Evolutionary conservation across 305 asterid genomes (phyloP), one percentile per base, ranked within the genome.

Genomic region (Fraxinus floribunda): DNA sequence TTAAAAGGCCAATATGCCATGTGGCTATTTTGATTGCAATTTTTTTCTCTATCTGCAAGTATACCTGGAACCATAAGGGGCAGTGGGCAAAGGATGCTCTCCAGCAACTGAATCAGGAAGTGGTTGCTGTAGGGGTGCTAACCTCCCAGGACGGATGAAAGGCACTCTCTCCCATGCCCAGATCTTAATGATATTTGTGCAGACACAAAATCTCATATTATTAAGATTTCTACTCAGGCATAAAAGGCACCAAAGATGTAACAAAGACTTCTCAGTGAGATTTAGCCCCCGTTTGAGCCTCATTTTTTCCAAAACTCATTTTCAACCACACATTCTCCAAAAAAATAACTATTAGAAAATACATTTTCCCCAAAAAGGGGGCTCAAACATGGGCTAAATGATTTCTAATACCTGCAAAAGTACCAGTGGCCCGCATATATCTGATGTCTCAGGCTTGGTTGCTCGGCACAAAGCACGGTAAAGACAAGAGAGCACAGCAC

Each of bases 111-210:
- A 60, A 85, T 88, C 89, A 68, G 88, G 88, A 32, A 86, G 86
- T 60, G 84, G 87, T 76, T 88, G 88, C 80, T 78, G 86, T 49
- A 86, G 87, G 5, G 94, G 93, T 73, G 89, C 86, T 81, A 89
- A 84, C 84, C 90, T 89, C 79, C 93, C 94, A 39, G 93, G 92
- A 52, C 91, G 93, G 79, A 89, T 76, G 38, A 89, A 90, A 60
- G 92, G 89, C 81, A 88, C 82, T 83, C 97, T 90, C 89, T 92
- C 94, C 94, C 95, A 91, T 1, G 92, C 94, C 93, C 95, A 92
- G 70, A 91, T 84, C 95, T 89, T 80, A 83, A 60, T 52, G 44
- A 86, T 36, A 81, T 35, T 41, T 7, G 71, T n/a, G 80, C 57
- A 84, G 68, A 46, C 76, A 80, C 83, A 62, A 73, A 24, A 80